Base-by-base conservation (phyloP, 2,329 filamentous ascomycete species). In the Exophiala sideris region DNA sequence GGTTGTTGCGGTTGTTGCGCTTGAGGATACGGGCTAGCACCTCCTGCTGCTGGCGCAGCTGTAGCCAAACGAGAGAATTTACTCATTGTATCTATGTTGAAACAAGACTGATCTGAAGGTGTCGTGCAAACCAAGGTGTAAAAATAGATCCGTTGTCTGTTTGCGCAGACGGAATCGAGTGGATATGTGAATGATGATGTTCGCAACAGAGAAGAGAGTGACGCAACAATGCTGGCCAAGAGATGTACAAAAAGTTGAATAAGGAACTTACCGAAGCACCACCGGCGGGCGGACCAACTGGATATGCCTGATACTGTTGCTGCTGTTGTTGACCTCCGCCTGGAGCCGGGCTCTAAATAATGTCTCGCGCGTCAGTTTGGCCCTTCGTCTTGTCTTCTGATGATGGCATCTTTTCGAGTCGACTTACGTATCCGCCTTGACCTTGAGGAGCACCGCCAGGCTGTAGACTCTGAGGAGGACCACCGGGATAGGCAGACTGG, bases 251-350 rank as follows among this genome's bases (percentile, higher is more conserved):
- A 54, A 54, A 47, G 45, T 52, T 34, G 45, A 42, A 33, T 39
- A 41, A 55, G 48, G 41, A 42, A 60, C 68, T 71, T 69, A 70
- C 69, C 66, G 57, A 56, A 51, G 64, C 64, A 64, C 66, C 64
- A 55, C 51, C 55, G 58, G 65, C 64, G 47, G 60, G 64, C 64
- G 69, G 67, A 41, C 59, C 67, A 63, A 74, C 76, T 63, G 74
- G 76, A 67, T 79, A 83, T 61, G 80, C 76, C 71, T 83, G 79
- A 70, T 83, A 83, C 65, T 76, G 73, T 57, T 29, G 24, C 24
- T 29, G 24, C 24, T 29, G 24, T 8, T 68, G 70, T 62, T 79
- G 75, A 48, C 72, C 58, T 53, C n/a, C 33, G 47, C 39, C 58
- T 63, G 36, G 62, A 59, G 48, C 59, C 58, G 9, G 60, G 61